phyloP scores from a whole-genome alignment of 2,329 filamentous ascomycete species.

The Fusarium clavum region DNA sequence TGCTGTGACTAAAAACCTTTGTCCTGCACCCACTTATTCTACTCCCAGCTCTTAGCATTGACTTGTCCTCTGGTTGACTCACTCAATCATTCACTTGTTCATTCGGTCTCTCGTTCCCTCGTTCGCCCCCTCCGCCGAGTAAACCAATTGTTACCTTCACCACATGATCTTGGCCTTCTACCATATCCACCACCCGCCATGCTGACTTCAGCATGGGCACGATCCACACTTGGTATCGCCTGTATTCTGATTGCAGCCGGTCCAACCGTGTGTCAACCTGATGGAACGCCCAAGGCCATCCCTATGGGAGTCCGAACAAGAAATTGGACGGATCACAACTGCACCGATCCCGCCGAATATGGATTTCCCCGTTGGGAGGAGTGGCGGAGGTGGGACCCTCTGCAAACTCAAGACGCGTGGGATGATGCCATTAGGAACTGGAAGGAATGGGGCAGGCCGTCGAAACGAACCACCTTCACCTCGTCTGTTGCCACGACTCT shows the following conservation, averaged over 20 bases:
- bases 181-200: background rate
- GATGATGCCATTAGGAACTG: background rate
- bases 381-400: background rate
- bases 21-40: no score
- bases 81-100: background rate
- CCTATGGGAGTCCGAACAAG: background rate
- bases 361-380: background rate
- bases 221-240: background rate
- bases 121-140: no score
- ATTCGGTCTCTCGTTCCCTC: no score
- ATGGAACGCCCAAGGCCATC: background rate
- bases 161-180: background rate
- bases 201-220: background rate
- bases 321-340: background rate
- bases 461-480: background rate
- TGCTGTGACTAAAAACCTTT: no score
- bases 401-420: background rate
- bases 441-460: background rate
- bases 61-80: background rate
- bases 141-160: background rate
- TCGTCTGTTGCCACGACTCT: background rate
- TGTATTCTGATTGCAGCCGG: background rate
- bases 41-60: no score
- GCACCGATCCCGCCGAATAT: background rate
- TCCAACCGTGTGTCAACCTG: background rate